Evolutionary conservation across 805 yeast genomes (phyloP), one percentile per base, ranked within the genome.

Genomic region (Saturnispora serradocipensis): DNA sequence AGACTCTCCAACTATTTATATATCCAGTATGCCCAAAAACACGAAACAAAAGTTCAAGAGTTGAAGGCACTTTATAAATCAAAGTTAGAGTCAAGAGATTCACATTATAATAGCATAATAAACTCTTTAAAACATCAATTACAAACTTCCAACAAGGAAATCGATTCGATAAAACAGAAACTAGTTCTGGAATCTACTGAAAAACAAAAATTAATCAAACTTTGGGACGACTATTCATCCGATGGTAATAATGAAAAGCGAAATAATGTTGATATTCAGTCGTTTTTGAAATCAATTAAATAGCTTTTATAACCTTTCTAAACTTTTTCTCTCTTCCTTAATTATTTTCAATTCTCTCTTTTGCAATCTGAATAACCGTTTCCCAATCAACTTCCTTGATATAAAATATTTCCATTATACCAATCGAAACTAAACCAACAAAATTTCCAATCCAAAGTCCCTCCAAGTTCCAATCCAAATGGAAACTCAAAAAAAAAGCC

Each of bases 361-460:
- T 48, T 18, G 46, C 46, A 25, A 43, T 18, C 32, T 43, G 39
- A 28, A 74, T 66, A 11, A 80, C 74, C 15, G 65, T 60, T 1
- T 73, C 73, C 86, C 86, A 82, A 55, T 81, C 69, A 30, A 80
- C 74, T 28, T 65, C 67, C 8, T 71, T 59, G 9, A 82, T 77
- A 32, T 74, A 75, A 2, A 65, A 42, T 2, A 75, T 67, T 54
- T 82, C 86, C 16, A 70, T 58, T 2, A 73, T 44, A 0, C 80
- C 85, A 46, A 83, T 75, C 27, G 78, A 50, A 5, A 78, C 53
- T 69, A 83, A 72, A 0, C 89, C 95, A 45, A 75, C 61, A 8
- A 85, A 89, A 55, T 82, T 71, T 1, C 91, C 91, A 1, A 79
- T 54, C 95, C 95, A 87, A 46, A 87, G 66, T 0, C 95, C 95